Evolutionary conservation across 306 rosid species (phyloP).

Genomic region (Fragaria ananassa): DNA sequence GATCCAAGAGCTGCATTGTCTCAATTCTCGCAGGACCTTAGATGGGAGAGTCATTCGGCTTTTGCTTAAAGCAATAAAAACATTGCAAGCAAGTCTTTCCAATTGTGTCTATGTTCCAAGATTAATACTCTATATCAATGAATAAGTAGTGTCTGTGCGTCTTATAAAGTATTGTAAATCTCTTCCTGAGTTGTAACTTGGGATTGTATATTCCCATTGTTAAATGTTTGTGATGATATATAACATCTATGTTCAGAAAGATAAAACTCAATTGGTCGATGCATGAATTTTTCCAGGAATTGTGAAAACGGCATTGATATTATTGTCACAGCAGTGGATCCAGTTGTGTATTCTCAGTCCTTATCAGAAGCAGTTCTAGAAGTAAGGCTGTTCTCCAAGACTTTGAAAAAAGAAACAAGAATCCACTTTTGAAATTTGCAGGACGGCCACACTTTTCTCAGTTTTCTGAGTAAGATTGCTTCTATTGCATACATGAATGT

Average conservation of each 20-base stretch:
- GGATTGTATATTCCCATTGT: not conserved
- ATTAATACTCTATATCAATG: not conserved
- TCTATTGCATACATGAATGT: not conserved
- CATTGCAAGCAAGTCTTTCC: not conserved
- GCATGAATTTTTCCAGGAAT: not conserved
- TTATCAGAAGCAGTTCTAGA: not conserved
- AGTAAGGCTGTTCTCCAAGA: not conserved
- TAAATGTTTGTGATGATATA: not conserved
- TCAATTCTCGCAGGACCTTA: slow-evolving; percentile 69
- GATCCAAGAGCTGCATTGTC: slow-evolving; percentile 88
- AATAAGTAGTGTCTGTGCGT: not conserved
- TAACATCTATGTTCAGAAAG: not conserved
- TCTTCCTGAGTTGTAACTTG: not conserved
- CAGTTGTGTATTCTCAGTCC: not conserved
- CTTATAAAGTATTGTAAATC: not conserved
- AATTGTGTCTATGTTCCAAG: not conserved
- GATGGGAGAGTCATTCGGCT: slow-evolving; percentile 61
- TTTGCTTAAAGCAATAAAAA: slow-evolving; percentile 20
- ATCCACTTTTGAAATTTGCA: not conserved
- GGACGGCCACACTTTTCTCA: not conserved
- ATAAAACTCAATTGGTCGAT: too few species aligned
- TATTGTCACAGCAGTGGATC: too few species aligned
- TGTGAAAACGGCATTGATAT: not conserved
- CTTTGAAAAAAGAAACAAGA: not conserved
- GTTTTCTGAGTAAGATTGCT: not conserved